Evolutionary conservation across 495 filamentous ascomycete genomes (phyloP).

Genomic region (Talaromyces stipitatus): DNA sequence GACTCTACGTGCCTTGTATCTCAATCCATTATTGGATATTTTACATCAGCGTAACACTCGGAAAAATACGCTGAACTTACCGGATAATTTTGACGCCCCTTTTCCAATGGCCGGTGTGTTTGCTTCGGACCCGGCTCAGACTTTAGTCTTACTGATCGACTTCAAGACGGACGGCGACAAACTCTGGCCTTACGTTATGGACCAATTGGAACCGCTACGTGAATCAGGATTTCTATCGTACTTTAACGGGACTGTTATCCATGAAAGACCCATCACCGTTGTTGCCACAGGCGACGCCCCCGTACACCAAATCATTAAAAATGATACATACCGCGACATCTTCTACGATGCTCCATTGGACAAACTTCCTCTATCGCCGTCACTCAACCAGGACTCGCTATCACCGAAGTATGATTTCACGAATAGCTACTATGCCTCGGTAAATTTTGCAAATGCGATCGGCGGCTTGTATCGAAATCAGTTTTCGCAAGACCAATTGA

Average conservation of each 20-base stretch:
- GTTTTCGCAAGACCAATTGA: slow-evolving; percentile 38
- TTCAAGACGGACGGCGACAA: slow-evolving; percentile 32
- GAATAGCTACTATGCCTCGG: slow-evolving; percentile 44
- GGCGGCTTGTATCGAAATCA: slow-evolving; percentile 19
- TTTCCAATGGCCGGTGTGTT: slow-evolving; percentile 26
- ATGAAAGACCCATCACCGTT: slow-evolving; percentile 33
- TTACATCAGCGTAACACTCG: slow-evolving; percentile 26
- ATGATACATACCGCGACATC: slow-evolving; percentile 37
- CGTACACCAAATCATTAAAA: slow-evolving; percentile 30
- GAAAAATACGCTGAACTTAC: slow-evolving; percentile 1
- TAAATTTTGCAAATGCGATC: slow-evolving; percentile 27
- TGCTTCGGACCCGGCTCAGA: slow-evolving; percentile 26
- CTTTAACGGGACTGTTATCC: slow-evolving; percentile 25
- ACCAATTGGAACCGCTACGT: slow-evolving; percentile 33
- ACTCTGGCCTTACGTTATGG: slow-evolving; percentile 28
- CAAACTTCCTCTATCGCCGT: background rate
- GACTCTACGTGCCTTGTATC: slow-evolving; percentile 35
- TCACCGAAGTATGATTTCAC: slow-evolving; percentile 21
- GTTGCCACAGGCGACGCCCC: slow-evolving; percentile 40
- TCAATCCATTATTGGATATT: slow-evolving; percentile 33
- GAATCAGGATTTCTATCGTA: slow-evolving; percentile 31
- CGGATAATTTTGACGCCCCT: background rate
- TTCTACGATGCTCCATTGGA: slow-evolving; percentile 46
- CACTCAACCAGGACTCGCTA: background rate
- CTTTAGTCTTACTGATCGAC: slow-evolving; percentile 36